Conservation (phyloP, 345 rosid genomes). For the Salix koriyanagi region DNA sequence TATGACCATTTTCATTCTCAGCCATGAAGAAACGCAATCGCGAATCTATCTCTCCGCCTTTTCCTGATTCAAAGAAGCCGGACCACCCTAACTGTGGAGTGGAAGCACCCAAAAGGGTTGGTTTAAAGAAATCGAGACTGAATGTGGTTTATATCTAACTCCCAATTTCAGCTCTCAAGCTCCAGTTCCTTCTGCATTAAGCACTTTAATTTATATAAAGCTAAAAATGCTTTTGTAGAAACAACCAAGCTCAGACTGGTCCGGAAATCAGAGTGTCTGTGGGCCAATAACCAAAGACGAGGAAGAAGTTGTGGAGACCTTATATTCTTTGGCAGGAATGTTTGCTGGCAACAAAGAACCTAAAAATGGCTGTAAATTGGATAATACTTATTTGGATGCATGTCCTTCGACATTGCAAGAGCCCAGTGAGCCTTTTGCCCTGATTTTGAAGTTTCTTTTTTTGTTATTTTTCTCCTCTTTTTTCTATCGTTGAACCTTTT, state of each 20-base stretch:
- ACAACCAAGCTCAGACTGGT: slow-evolving; percentile 16
- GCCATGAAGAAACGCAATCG: slow-evolving; percentile 78
- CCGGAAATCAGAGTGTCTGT: slow-evolving; percentile 3
- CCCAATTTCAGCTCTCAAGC: slow-evolving; percentile 3
- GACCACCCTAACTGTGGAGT: slow-evolving; percentile 34
- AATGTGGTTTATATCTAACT: slow-evolving; percentile 40
- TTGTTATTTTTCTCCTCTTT: background rate
- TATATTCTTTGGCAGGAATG: slow-evolving; percentile 78
- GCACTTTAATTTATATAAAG: slow-evolving; percentile 11
- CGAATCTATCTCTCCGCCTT: slow-evolving; percentile 49
- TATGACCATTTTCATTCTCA: slow-evolving; percentile 37
- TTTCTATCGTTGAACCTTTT: background rate
- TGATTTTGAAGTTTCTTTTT: slow-evolving; percentile 18
- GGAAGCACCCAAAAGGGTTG: slow-evolving; percentile 38
- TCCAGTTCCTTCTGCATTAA: slow-evolving; percentile 1
- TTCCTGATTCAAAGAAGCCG: slow-evolving; percentile 51
- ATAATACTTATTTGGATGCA: slow-evolving; percentile 15
- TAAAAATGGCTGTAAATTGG: slow-evolving; percentile 24
- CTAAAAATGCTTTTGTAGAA: slow-evolving; percentile 12
- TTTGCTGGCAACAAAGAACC: slow-evolving; percentile 34
- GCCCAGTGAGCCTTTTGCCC: slow-evolving; percentile 15
- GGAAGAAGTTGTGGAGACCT: slow-evolving; percentile 90
- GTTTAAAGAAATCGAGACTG: slow-evolving; percentile 38
- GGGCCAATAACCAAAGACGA: slow-evolving; percentile 82
- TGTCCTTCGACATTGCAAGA: slow-evolving; percentile 27